Conservation (phyloP, 306 rosid species). For the Herpetospermum pedunculosum region DNA sequence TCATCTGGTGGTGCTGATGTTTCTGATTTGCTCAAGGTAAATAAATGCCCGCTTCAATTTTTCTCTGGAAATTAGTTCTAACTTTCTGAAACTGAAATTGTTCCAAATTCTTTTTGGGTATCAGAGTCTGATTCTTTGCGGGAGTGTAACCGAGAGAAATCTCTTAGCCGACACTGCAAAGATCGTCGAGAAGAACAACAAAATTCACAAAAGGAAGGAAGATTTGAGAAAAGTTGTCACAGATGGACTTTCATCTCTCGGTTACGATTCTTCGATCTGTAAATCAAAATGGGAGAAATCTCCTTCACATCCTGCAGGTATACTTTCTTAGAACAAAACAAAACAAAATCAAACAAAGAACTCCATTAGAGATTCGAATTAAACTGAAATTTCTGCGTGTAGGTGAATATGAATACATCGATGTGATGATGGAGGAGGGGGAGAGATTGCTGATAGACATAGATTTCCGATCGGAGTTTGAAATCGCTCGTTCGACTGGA, state of each 20-base stretch:
- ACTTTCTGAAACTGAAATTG: not conserved
- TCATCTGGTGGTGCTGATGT: slow-evolving; percentile 53
- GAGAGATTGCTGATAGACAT: slow-evolving; percentile 74
- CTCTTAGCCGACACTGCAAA: slow-evolving; percentile 79
- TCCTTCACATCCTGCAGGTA: slow-evolving; percentile 69
- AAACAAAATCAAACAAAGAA: not conserved
- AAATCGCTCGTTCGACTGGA: slow-evolving; percentile 84
- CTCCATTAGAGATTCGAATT: not conserved
- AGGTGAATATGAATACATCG: slow-evolving; percentile 93
- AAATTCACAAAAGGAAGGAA: slow-evolving; percentile 48
- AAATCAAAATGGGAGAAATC: slow-evolving; percentile 89
- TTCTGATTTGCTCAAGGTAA: slow-evolving; percentile 65
- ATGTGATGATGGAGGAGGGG: slow-evolving; percentile 52
- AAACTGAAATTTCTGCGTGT: slow-evolving; percentile 6
- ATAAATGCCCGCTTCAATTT: slow-evolving; percentile 2
- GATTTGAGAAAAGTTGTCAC: slow-evolving; percentile 59
- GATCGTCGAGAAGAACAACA: slow-evolving; percentile 72
- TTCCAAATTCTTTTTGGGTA: not conserved
- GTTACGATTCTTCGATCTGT: slow-evolving; percentile 76
- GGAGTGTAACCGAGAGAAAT: slow-evolving; percentile 67
- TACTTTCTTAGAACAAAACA: not conserved
- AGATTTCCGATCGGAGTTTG: slow-evolving; percentile 90
- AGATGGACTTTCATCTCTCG: slow-evolving; percentile 53
- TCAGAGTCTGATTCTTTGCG: slow-evolving; percentile 61
- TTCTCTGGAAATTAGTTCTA: not conserved